Base-by-base conservation (phyloP, 192 early-diverging fungal genomes). In the Pilaira anomala region DNA sequence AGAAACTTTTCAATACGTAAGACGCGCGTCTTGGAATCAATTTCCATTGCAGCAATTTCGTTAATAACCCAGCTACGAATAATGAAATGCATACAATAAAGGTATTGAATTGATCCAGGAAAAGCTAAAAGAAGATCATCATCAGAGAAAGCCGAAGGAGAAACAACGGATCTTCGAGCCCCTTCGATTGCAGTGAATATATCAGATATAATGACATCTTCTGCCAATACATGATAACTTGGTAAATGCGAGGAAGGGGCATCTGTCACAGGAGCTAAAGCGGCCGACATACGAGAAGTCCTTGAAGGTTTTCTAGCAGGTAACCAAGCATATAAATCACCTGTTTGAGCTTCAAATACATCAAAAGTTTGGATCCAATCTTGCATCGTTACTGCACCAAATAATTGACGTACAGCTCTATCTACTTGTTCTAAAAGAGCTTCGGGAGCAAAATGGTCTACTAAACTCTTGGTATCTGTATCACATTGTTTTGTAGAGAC, bases 41-140 rank as follows among this genome's bases (percentile, higher is more conserved):
- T 71, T 0, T 64, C 60, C 0, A 77, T 71, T 16, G 78, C 71
- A 2, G 82, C 63, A 41, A 91, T 68, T 63, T 91, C 82, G 0
- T 76, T 67, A 45, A 84, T 85, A 2, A 85, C 80, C 86, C 87
- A 91, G 3, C 81, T 79, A 7, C 86, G 83, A 52, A 91, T 86
- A 18, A 78, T 69, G 59, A 81, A 82, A 61, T 91, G 87, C 51
- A 88, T 74, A 56, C 78, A 81, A 52, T 83, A 81, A 49, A 91
- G 67, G 36, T 76, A 72, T 42, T 89, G 86, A 24, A 91, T 85
- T 56, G 83, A 80, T 33, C 82, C 74, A 9, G 89, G 89, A 42
- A 91, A 71, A 2, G 78, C 80, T 24, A 73, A 74, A 22, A 83
- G 61, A 3, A 91, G 63, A 26, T 79, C 71, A 25, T 83, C 78